phyloP scores from a whole-genome alignment of 371 early-diverging fungal species.

The Mortierella sp. region DNA sequence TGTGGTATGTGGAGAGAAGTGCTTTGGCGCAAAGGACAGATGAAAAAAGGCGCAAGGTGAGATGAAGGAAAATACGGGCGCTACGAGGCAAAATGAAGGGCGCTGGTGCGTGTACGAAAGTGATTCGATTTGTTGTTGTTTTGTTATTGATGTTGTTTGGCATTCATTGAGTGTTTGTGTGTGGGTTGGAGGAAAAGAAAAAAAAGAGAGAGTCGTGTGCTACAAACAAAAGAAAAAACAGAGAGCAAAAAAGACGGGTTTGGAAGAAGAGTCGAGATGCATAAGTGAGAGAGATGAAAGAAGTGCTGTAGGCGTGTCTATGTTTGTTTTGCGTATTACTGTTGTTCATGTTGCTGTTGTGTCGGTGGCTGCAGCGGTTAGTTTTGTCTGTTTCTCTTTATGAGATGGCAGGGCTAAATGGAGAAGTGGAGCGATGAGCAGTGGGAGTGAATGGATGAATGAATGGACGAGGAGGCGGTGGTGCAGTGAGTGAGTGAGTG shows the following conservation, averaged over 20 bases:
- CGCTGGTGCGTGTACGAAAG: neutral
- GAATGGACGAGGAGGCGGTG: neutral
- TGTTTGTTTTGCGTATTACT: no score
- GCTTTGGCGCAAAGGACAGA: neutral
- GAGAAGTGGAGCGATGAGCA: neutral
- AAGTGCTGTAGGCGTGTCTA: neutral
- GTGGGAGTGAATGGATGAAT: neutral
- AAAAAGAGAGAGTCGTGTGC: neutral
- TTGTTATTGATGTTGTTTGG: neutral
- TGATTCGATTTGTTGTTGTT: neutral
- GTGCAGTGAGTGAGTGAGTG: neutral
- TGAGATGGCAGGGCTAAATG: neutral
- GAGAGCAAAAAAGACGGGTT: neutral
- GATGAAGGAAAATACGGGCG: neutral
- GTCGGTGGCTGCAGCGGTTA: neutral
- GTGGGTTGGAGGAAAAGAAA: neutral
- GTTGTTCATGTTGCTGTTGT: no score
- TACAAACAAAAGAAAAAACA: neutral
- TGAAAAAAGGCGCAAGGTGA: neutral
- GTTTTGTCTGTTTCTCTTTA: neutral
- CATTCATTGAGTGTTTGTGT: neutral
- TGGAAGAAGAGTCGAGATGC: neutral
- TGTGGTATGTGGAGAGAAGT: neutral
- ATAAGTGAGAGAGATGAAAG: neutral
- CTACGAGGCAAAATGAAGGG: neutral